Base-by-base conservation (phyloP, 768 basidiomycete genomes). In the Termitomyces sp. region DNA sequence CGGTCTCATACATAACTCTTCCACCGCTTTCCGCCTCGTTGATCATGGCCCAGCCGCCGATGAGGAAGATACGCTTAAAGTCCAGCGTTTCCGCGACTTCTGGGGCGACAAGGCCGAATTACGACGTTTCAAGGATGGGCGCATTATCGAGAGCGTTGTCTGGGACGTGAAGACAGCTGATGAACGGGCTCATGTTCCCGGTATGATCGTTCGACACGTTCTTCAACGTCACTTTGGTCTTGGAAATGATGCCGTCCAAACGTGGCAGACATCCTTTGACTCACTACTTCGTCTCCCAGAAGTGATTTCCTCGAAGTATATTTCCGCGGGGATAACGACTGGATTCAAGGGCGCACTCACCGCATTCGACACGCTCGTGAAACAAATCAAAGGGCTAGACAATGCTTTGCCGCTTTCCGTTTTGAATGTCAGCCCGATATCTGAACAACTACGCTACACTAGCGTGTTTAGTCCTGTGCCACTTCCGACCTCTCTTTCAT, bases 71-170 rank as follows among this genome's bases (percentile, higher is more conserved):
- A 71, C 76, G 23, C 68, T 73, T 10, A 76, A 70, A 5, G 75
- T 79, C 0, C 71, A 79, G 45, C 76, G 74, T 3, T 99, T 97
- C 78, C 83, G 87, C 23, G 79, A 83, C 5, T 75, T 98, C 62
- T 99, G 97, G 97, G 96, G 95, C 0, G 75, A 82, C 40, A 96
- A 94, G 69, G 86, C 94, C 0, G 96, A 98, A 66, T 75, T 98
- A 17, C 81, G 97, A 6, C 82, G 95, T 40, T 99, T 99, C 78
- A 95, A 98, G 70, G 95, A 99, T 64, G 96, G 96, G 1, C 81
- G 87, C 17, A 98, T 98, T 59, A 66, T 81, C 5, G 94, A 98
- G 70, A 92, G 89, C 62, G 93, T 98, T n/a, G 94, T 98, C 3
- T 99, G 97, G 97, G 89, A 97, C 19, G 83, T 92, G 8, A 80